phyloP scores from a whole-genome alignment of 257 asterid genomes.

The Misopates orontium region DNA sequence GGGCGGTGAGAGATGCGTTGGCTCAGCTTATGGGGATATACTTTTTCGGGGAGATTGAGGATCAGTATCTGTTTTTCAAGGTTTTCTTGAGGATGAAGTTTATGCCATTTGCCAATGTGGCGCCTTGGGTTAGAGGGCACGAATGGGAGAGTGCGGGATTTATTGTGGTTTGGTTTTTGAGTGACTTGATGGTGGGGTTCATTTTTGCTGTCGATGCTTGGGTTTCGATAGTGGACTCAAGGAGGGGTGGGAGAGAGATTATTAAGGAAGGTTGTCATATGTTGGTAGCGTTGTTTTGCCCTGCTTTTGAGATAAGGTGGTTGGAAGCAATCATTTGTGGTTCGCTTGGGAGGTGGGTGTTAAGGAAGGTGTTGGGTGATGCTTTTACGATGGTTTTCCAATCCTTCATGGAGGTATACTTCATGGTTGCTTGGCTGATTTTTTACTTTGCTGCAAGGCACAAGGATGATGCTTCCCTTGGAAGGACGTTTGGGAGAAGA shows the following conservation, averaged over 20 bases:
- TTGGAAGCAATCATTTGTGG: conserved; percentile 80
- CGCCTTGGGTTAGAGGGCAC: conserved; percentile 77
- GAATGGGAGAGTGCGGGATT: conserved; percentile 82
- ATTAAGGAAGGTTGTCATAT: conserved; percentile 76
- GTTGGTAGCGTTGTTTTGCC: conserved; percentile 52
- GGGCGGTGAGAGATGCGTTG: conserved; percentile 92
- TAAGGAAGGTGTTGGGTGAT: conserved; percentile 59
- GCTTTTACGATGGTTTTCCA: conserved; percentile 54
- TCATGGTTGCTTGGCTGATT: conserved; percentile 76
- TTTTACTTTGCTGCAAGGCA: conserved; percentile 81
- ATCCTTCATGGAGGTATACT: conserved; percentile 81
- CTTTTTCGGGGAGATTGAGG: conserved; percentile 78
- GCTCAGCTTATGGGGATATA: conserved; percentile 70
- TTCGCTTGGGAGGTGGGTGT: conserved; percentile 61
- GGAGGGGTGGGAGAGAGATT: conserved; percentile 90
- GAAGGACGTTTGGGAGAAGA: conserved; percentile 68
- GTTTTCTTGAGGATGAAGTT: conserved; percentile 73
- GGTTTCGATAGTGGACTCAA: conserved; percentile 77
- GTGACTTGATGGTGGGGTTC: conserved; percentile 66
- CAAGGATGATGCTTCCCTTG: conserved; percentile 57
- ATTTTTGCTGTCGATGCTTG: conserved; percentile 76
- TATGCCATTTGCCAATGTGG: conserved; percentile 64
- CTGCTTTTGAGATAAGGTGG: conserved; percentile 75
- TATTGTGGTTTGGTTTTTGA: conserved; percentile 58
- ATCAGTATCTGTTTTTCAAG: conserved; percentile 66